Evolutionary conservation across 106 monocot genomes (phyloP), one percentile per base, ranked within the genome.

Genomic region (Dendrobium catenatum): DNA sequence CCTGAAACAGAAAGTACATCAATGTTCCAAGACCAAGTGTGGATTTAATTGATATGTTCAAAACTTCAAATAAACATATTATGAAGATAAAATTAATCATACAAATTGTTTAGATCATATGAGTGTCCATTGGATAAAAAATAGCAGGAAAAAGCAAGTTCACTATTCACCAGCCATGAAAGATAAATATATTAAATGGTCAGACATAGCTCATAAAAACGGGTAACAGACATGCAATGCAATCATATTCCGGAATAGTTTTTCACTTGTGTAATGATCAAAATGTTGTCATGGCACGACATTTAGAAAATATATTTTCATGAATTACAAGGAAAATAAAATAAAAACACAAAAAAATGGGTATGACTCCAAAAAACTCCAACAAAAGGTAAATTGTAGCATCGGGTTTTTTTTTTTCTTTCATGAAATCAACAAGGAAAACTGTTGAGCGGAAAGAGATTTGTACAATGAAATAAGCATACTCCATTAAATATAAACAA

Each of bases 1-100:
- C 98, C 98, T 98, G 85, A 41, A 90, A 85, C 72, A 26, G 17
- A 49, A 80, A 83, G n/a, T 73, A 56, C 9, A n/a, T 18, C 41
- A 74, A 44, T 51, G 47, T 76, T 48, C 20, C 26, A 48, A 24
- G 4, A 24, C 18, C 13, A 48, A 72, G 9, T 17, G 76, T 13
- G 47, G 6, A 49, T 48, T 24, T 49, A 26, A 66, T 10, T 66
- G 18, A 66, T 48, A 56, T 37, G 3, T 37, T 37, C 8, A n/a
- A 18, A 24, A 42, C 11, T 16, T 40, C 7, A 54, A 85, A 15
- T 55, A 76, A 77, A 44, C 0, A 18, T 46, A 76, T 6, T 76
- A 76, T 76, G 49, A 9, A 3, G 22, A 13, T n/a, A 10, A 51
- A 76, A 27, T 18, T 44, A 49, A 47, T 11, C 42, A 42, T 5